These are phyloP conservation scores for Stagonosporopsis tanaceti DNA, from an alignment of 2,329 filamentous ascomycete species.

Conservation along the genomic window DNA sequence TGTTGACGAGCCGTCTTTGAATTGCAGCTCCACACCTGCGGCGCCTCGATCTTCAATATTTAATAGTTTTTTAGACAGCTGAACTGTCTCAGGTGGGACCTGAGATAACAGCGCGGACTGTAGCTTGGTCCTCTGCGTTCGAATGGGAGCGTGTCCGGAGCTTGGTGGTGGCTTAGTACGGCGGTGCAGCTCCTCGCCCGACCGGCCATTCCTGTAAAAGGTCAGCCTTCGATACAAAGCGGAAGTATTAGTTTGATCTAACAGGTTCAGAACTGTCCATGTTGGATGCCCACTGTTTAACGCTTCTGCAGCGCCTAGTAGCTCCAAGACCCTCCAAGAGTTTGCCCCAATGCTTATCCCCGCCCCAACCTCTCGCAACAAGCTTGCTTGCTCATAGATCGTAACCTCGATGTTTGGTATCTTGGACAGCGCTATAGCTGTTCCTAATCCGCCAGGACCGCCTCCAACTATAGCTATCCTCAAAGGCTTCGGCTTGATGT, in stretches of 20 bases:
- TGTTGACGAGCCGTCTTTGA: constrained; percentile 55
- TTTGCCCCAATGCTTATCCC: constrained; percentile 58
- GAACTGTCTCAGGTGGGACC: constrained; percentile 55
- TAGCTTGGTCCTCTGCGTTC: constrained; percentile 46
- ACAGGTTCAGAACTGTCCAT: constrained; percentile 43
- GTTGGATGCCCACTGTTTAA: constrained; percentile 44
- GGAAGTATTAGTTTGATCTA: not conserved
- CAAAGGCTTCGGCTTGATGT: constrained; percentile 1
- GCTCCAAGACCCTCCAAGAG: constrained; percentile 58
- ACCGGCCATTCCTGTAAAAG: constrained; percentile 42
- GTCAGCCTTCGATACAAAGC: not conserved
- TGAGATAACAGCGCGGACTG: constrained; percentile 59
- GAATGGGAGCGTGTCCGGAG: constrained; percentile 8
- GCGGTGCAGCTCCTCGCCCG: constrained; percentile 38
- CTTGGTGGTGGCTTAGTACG: constrained; percentile 19
- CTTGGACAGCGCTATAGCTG: constrained; percentile 56
- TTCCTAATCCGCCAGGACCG: constrained; percentile 52
- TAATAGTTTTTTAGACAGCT: constrained; percentile 56
- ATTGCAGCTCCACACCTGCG: constrained; percentile 43
- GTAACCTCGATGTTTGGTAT: constrained; percentile 53
- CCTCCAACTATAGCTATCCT: constrained; percentile 52
- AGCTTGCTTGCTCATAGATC: constrained; percentile 56
- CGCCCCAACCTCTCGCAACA: constrained; percentile 58
- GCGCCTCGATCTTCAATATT: constrained; percentile 49
- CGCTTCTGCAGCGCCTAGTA: constrained; percentile 54